Percentiles rank a stretch among this genome's conserved stretches.
These are phyloP conservation scores for Lupinus albus DNA, from an alignment of 306 rosid species.

Conservation along the genomic window DNA sequence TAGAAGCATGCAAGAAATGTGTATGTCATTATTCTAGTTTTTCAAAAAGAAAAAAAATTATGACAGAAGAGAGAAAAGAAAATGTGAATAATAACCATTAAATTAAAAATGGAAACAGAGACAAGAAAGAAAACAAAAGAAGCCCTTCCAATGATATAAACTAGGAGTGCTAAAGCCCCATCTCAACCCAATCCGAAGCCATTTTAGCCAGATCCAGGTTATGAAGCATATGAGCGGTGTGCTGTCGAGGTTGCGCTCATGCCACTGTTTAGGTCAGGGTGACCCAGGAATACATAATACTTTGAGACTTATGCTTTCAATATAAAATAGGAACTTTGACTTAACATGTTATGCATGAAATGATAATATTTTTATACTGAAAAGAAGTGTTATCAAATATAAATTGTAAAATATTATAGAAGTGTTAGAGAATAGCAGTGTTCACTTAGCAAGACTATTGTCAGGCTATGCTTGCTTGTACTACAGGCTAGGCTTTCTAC, in stretches of 20 bases:
- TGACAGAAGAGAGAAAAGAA: conserved; percentile 13
- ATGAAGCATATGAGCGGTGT: neutral
- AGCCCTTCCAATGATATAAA: conserved; percentile 27
- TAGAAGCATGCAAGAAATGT: conserved; percentile 24
- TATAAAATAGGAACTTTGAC: no score
- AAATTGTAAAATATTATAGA: neutral
- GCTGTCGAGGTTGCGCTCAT: neutral
- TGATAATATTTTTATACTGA: neutral
- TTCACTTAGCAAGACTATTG: no score
- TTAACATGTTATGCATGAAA: neutral
- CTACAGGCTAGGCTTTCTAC: no score
- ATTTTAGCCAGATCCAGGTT: neutral
- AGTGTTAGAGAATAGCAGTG: no score
- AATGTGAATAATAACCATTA: neutral
- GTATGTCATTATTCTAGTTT: neutral
- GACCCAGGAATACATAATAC: neutral
- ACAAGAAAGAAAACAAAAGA: conserved; percentile 24
- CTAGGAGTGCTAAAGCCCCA: neutral
- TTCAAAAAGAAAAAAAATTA: conserved; percentile 9
- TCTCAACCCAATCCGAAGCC: neutral
- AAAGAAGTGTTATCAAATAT: neutral
- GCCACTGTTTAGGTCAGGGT: neutral
- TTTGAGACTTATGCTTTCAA: neutral
- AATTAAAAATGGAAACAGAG: conserved; percentile 19
- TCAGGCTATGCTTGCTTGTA: no score